Evolutionary conservation across 2,329 filamentous ascomycete species (phyloP).

Genomic region (Botryotinia narcissicola): DNA sequence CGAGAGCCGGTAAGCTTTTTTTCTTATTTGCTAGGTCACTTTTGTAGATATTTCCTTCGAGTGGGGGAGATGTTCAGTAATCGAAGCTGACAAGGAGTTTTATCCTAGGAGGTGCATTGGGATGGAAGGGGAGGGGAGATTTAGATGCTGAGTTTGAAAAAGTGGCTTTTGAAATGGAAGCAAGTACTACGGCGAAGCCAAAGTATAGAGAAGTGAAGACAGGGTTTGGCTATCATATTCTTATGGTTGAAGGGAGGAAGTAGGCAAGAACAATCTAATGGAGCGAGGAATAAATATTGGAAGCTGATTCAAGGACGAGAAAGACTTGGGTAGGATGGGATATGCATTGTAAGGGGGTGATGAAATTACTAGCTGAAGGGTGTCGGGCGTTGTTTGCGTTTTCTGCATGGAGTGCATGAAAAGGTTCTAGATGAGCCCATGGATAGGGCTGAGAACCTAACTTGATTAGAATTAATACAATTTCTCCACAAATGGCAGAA

Average conservation of each 20-base stretch:
- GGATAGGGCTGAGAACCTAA: conserved; percentile 5
- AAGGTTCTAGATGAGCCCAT: conserved; percentile 6
- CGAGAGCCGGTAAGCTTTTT: conserved; percentile 53
- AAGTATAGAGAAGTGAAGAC: conserved; percentile 72
- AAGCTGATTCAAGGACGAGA: neutral
- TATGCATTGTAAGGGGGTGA: neutral
- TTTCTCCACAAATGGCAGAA: neutral
- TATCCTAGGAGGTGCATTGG: conserved; percentile 62
- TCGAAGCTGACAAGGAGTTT: neutral
- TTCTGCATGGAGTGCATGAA: neutral
- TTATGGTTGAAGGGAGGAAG: conserved; percentile 60
- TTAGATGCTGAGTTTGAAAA: conserved; percentile 69
- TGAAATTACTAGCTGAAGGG: neutral
- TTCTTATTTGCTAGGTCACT: neutral
- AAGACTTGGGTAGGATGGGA: neutral
- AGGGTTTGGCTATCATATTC: conserved; percentile 73
- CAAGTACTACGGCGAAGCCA: conserved; percentile 62
- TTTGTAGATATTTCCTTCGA: neutral
- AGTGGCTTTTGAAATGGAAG: conserved; percentile 66
- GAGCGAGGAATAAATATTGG: neutral
- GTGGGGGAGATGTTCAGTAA: neutral
- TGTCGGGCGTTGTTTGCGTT: conserved; percentile 1
- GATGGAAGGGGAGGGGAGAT: conserved; percentile 69
- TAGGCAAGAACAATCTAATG: conserved; percentile 21
- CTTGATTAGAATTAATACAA: neutral